Evolutionary conservation across 1,284 basidiomycete species (phyloP), one percentile per base, ranked within the genome.

Genomic region (Boletus sp.): DNA sequence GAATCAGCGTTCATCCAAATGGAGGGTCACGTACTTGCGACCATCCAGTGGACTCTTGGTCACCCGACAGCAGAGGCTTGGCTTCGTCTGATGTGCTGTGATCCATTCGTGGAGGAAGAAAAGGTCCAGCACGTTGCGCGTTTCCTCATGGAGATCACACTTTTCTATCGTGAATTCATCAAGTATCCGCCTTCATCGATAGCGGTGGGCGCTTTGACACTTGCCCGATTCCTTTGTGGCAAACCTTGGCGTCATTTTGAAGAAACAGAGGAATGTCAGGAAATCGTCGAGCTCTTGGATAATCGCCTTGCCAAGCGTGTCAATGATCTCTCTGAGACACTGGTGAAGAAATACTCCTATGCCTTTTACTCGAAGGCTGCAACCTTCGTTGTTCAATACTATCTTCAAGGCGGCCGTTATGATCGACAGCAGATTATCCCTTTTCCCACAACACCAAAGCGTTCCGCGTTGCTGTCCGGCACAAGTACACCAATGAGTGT

Each of bases 1-100:
- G 92, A 94, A 69, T 88, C 90, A 4, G 93, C 94, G 0, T 99
- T 98, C 69, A 85, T 94, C 53, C 92, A 95, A 67, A 93, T 97
- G 94, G 92, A 99, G 70, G 89, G 91, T 2, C 96, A 99, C 66
- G 91, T 99, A 49, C 80, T 99, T 34, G 84, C 87, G 23, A 99
- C 96, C 17, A 95, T 99, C 57, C 88, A 91, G 55, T 99, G 96
- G 96, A 82, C 81, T 32, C 78, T 97, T 42, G 96, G 95, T n/a
- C 94, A 97, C 65, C 95, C 96, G 4, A 97, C 96, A 2, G 92
- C 94, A 9, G 96, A 99, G 70, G 88, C 92, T 14, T 99, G 96
- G 96, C 79, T 99, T 25, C 81, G 96, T 46, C 72, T 88, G 25
- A 77, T 85, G 65, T 89, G 84, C 62, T 84, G 80, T 59, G 82